Conservation (phyloP, 208 protist genomes). For the Acanthamoeba rhysodes region DNA sequence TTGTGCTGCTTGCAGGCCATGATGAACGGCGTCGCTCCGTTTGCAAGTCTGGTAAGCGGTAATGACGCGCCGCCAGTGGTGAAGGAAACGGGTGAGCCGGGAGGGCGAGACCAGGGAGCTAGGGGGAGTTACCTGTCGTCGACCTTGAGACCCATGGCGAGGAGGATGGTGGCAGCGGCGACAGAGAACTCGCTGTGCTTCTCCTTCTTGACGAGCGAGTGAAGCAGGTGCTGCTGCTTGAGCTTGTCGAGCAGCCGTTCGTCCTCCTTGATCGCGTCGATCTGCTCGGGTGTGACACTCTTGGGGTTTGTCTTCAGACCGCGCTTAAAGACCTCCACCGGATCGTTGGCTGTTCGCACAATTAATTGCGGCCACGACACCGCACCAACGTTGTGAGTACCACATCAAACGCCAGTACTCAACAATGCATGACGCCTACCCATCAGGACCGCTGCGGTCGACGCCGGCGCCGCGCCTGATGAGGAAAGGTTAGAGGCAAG, state of each 20-base stretch:
- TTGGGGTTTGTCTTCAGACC: background rate
- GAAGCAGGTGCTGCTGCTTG: background rate
- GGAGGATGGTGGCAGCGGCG: background rate
- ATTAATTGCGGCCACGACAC: background rate
- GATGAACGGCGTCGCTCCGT: background rate
- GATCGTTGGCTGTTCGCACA: background rate
- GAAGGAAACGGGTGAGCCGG: background rate
- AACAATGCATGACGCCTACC: background rate
- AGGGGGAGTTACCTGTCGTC: background rate
- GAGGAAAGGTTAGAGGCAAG: background rate
- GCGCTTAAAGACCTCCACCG: background rate
- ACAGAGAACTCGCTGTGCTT: background rate
- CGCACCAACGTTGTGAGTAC: background rate
- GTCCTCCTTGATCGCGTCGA: background rate
- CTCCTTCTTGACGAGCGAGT: background rate
- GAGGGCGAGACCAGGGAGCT: too few species aligned
- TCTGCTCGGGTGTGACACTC: background rate
- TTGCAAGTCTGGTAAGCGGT: background rate
- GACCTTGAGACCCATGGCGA: background rate
- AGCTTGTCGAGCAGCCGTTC: background rate
- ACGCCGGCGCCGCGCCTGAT: background rate
- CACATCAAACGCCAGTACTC: background rate
- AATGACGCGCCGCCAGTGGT: background rate
- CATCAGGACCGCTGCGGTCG: background rate
- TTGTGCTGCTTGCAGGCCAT: background rate